Conservation (phyloP, 495 filamentous ascomycete species). For the Clavariopsis aquatica region DNA sequence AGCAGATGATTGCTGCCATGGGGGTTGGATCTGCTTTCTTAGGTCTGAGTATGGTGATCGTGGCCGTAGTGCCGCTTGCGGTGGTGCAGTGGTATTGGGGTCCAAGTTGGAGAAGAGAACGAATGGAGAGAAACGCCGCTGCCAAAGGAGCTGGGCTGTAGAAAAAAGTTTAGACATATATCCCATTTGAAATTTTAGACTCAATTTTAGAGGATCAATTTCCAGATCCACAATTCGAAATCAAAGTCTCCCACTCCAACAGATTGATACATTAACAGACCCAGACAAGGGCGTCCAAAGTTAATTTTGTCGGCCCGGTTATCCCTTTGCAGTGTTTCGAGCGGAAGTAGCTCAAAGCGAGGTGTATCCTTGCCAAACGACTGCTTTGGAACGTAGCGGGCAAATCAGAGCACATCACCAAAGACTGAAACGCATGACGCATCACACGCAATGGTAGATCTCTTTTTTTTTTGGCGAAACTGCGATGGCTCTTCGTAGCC, state of each 20-base stretch:
- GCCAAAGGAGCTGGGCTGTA: neutral
- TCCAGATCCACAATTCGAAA: too few relatives aligned
- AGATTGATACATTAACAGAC: too few relatives aligned
- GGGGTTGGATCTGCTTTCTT: constrained; percentile 11
- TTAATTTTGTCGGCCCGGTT: neutral
- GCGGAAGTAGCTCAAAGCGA: neutral
- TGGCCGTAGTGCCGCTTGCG: constrained; percentile 6
- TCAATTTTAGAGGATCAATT: too few relatives aligned
- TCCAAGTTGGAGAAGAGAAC: constrained; percentile 3
- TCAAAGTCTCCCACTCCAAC: too few relatives aligned
- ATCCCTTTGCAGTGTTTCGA: neutral
- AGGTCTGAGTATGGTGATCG: neutral
- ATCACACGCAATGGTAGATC: neutral
- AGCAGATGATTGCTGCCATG: constrained; percentile 11
- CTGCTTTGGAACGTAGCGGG: neutral
- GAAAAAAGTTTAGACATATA: too few relatives aligned
- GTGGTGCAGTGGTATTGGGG: constrained; percentile 28
- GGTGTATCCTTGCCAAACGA: neutral
- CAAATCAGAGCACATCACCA: neutral
- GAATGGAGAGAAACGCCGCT: neutral
- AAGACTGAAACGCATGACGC: neutral
- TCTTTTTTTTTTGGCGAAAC: neutral
- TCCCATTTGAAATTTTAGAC: too few relatives aligned
- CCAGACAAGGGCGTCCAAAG: too few relatives aligned
- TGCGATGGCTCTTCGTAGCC: neutral